Evolutionary conservation across 768 basidiomycete species (phyloP), one percentile per base, ranked within the genome.

Genomic region (Phlegmacium glaucopus): DNA sequence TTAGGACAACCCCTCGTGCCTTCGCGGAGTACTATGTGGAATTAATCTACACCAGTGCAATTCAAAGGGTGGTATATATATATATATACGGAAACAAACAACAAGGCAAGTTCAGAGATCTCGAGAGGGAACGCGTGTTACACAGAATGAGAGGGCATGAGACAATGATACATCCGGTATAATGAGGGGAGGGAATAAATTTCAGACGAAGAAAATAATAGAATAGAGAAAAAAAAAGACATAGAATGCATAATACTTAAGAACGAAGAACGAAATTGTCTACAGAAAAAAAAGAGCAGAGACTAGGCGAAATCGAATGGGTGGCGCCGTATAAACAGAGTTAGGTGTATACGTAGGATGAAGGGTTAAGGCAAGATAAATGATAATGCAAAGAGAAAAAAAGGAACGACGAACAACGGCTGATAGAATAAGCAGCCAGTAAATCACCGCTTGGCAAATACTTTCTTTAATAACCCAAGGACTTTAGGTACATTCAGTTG

Each of bases 401-500:
- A 40, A 26, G 25, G 32, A 16, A 42, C 44, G 34, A 16, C 12
- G 44, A 38, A 55, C 27, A 47, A 36, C 39, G 30, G 16, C 25
- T 22, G 32, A 22, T 22, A 22, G 3, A 28, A 17, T 6, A 47
- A 27, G 32, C n/a, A 34, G 42, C 28, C 12, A 39, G 40, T 39
- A 39, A 38, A 60, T 85, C 71, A 90, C 67, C 90, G 86, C 71
- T 90, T 90, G 16, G 86, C 85, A 61, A 93, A 92, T 53, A 95
- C 92, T 73, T 95, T 95, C 77, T 92, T 95, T 61, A 95, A 75
- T 46, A 96, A 78, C 26, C 82, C 87, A 29, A 96, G 75, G 41
- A 96, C 92, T 69, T 97, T 97, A 0, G 91, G 90, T 25, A 98
- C 95, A 64, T 96, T 95, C 52, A 97, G 73, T 68, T 96, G 92